Evolutionary conservation across 371 early-diverging fungal species (phyloP).

Genomic region (Ordospora colligata): DNA sequence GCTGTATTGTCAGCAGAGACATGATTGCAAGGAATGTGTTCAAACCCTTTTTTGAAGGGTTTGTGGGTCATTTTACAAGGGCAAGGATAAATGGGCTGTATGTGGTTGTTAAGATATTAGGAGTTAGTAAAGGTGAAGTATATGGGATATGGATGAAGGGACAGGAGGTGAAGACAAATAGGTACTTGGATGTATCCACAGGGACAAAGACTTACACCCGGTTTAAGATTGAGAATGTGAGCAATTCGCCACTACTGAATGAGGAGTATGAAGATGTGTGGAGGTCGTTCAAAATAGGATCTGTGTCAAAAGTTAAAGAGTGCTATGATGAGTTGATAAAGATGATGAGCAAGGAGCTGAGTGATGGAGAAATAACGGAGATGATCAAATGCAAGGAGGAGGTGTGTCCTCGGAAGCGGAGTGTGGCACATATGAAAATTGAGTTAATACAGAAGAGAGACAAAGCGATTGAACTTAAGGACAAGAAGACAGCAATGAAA

Average conservation of each 20-base stretch:
- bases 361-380: constrained; percentile 51
- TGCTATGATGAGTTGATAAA: constrained; percentile 10
- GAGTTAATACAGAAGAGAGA: constrained; percentile 42
- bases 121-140: constrained; percentile 30
- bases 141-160: constrained; percentile 32
- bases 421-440: constrained; percentile 32
- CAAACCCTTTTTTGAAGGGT: constrained; percentile 29
- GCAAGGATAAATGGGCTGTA: constrained; percentile 44
- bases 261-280: constrained; percentile 51
- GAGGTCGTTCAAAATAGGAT: not conserved
- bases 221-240: constrained; percentile 46
- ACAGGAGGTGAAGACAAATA: constrained; percentile 31
- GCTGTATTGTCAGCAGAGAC: constrained; percentile 49
- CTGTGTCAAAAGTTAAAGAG: constrained; percentile 7
- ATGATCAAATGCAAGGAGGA: constrained; percentile 33
- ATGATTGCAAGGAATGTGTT: constrained; percentile 40
- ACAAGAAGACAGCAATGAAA: constrained; percentile 27
- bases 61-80: constrained; percentile 46
- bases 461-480: constrained; percentile 38
- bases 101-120: constrained; percentile 41
- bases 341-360: constrained; percentile 33
- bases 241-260: constrained; percentile 26
- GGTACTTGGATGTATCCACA: constrained; percentile 31
- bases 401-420: constrained; percentile 35
- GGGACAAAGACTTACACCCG: constrained; percentile 34